Conservation (phyloP, 257 asterid genomes). For the Primulina eburnea region DNA sequence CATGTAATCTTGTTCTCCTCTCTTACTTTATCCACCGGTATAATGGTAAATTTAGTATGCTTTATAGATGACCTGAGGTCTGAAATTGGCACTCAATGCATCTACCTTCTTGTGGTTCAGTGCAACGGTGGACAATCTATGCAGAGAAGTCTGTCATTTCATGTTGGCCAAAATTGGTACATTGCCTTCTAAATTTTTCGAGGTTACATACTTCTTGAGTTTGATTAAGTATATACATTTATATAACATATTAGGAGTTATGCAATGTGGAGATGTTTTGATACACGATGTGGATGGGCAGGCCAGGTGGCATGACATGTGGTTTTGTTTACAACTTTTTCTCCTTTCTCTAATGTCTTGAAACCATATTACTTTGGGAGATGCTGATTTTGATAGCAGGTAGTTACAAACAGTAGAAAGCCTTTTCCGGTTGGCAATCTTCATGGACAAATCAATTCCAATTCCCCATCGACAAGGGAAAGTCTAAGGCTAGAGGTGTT, state of each 20-base stretch:
- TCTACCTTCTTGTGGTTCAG: slow-evolving; percentile 35
- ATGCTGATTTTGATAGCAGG: slow-evolving; percentile 41
- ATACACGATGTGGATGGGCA: slow-evolving; percentile 59
- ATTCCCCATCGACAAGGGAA: slow-evolving; percentile 32
- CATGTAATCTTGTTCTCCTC: not conserved
- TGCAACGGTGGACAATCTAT: slow-evolving; percentile 47
- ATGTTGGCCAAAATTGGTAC: slow-evolving; percentile 50
- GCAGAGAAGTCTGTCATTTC: slow-evolving; percentile 51
- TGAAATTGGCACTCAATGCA: not conserved
- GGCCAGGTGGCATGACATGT: slow-evolving; percentile 50
- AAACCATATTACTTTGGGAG: slow-evolving; percentile 21
- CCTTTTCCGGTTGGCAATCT: slow-evolving; percentile 18
- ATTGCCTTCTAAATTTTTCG: slow-evolving; percentile 3
- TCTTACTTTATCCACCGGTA: not conserved
- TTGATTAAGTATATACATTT: not conserved
- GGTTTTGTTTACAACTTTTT: slow-evolving; percentile 22
- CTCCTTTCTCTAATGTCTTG: slow-evolving; percentile 15
- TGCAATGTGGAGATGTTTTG: slow-evolving; percentile 68
- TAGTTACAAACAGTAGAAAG: slow-evolving; percentile 34
- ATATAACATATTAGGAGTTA: slow-evolving; percentile 39
- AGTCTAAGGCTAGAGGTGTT: slow-evolving; percentile 41
- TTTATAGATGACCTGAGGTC: not conserved
- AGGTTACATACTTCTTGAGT: not conserved
- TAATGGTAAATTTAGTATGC: not conserved
- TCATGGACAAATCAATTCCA: slow-evolving; percentile 24